Percentiles rank a stretch among this genome's conserved stretches.
Conservation (phyloP, 139 green algal genomes). For the Chlorella sp. region DNA sequence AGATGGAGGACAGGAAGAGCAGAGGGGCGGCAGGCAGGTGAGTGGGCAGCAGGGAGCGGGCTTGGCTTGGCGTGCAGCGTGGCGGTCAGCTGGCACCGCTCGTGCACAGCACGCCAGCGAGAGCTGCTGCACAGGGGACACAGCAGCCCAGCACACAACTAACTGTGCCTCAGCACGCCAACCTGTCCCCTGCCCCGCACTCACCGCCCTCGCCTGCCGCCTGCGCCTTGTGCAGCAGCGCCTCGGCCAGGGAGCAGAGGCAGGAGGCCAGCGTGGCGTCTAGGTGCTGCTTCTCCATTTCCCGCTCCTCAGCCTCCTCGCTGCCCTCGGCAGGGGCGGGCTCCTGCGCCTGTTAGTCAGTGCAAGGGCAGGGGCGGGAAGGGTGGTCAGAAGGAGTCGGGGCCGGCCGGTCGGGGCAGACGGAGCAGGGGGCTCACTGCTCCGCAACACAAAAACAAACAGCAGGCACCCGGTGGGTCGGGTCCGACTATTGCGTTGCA, state of each 20-base stretch:
- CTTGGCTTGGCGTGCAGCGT: no score
- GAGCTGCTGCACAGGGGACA: no score
- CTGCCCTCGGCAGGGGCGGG: not conserved
- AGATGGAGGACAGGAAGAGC: not conserved
- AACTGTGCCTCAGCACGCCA: no score
- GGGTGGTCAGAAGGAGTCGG: no score
- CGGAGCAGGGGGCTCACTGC: no score
- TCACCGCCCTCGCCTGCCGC: slow-evolving; percentile 39
- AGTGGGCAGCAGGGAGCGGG: no score
- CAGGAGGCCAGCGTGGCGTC: slow-evolving; percentile 55
- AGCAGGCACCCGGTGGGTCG: no score
- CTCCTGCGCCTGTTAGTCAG: slow-evolving; percentile 12
- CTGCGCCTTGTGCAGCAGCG: slow-evolving; percentile 51
- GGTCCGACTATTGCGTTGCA: no score
- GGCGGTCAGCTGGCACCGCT: no score
- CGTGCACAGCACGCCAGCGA: no score
- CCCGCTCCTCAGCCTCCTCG: not conserved
- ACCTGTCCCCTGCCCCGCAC: not conserved
- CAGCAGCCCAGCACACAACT: no score
- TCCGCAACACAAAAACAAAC: no score
- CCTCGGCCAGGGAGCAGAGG: slow-evolving; percentile 76
- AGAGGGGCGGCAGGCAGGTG: not conserved
- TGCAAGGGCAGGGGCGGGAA: not conserved
- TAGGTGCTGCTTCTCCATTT: slow-evolving; percentile 38
- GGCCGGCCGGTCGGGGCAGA: not conserved